A percentile compares a stretch with the other conserved stretches of the same genome.
Conservation (phyloP, 1,284 basidiomycete genomes). For the Phlebopus sp. region DNA sequence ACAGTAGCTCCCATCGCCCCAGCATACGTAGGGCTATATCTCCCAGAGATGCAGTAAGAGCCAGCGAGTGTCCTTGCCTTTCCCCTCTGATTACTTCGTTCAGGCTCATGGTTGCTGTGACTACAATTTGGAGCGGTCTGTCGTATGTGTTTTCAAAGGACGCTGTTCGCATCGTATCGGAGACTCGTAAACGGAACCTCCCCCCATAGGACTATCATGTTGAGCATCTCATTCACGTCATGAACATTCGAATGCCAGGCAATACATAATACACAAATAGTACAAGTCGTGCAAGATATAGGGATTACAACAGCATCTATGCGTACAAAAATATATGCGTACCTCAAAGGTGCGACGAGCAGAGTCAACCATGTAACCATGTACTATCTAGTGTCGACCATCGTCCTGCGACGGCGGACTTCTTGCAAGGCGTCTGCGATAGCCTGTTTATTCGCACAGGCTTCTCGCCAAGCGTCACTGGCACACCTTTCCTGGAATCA, state of each 20-base stretch:
- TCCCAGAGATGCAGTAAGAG: conserved; percentile 64
- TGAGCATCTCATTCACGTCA: background rate
- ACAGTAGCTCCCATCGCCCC: conserved; percentile 83
- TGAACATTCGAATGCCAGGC: conserved; percentile 4
- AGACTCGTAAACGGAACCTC: conserved; percentile 31
- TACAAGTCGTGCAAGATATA: conserved; percentile 21
- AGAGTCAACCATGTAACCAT: conserved; percentile 8
- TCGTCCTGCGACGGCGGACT: conserved; percentile 53
- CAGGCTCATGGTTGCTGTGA: conserved; percentile 83
- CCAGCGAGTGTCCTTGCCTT: background rate
- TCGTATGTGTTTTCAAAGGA: conserved; percentile 81
- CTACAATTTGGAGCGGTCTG: conserved; percentile 90
- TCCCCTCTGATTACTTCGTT: conserved; percentile 6
- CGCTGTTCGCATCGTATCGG: conserved; percentile 59
- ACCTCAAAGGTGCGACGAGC: background rate
- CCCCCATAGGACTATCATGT: conserved; percentile 13
- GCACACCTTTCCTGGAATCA: conserved; percentile 43
- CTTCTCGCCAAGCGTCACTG: conserved; percentile 59
- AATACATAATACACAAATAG: conserved; percentile 21
- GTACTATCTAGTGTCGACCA: conserved; percentile 14
- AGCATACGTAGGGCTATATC: conserved; percentile 50
- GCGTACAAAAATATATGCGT: background rate
- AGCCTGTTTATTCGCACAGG: conserved; percentile 56
- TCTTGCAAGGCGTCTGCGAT: conserved; percentile 67
- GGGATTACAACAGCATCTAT: conserved; percentile 17